Base-by-base conservation (phyloP, 495 filamentous ascomycete species). In the Melanomma pulvis-pyrius region DNA sequence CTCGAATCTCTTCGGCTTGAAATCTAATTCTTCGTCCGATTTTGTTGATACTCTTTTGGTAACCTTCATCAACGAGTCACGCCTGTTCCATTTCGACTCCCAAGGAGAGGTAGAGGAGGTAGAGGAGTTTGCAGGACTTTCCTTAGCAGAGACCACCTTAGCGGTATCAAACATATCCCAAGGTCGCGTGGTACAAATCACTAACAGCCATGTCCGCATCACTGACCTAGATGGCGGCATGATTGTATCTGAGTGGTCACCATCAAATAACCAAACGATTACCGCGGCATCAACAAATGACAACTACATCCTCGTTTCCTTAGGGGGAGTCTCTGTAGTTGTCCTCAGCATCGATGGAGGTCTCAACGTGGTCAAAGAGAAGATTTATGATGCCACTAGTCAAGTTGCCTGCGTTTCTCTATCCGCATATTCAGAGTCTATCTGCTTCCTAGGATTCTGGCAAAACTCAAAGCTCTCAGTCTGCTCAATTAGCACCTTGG, bases 31-130 rank as follows among this genome's bases (percentile, higher is more conserved):
- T 11, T 70, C 74, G 0, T 70, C 71, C 15, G 79, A 82, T 13
- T 79, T 76, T 22, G 74, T 84, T 54, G 92, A 98, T 71, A 89
- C 83, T 0, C 82, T 98, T 21, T 73, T 92, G 24, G 88, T 90
- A 12, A 92, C 92, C 0, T 92, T 96, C 59, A 81, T 96, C 25
- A 86, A 87, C 25, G 92, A 96, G 70, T 96, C 93, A 0, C 80
- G 94, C 51, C 79, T 93, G 9, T 97, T 98, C 74, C 78, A 73
- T 7, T 98, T 99, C 74, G 84, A 84, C 51, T 36, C 79, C 0
- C 80, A 87, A 28, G 93, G 91, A 3, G 90, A 92, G 62, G 87
- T 96, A 1, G 92, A 97, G 74, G 96, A 99, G 74, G 68, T 96
- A 21, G 86, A 90, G 8, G 75, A 81, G 0, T 93, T 91, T 69